These are phyloP conservation scores for Clavispora fructus DNA, from an alignment of 805 yeast species.

Conservation along the genomic window DNA sequence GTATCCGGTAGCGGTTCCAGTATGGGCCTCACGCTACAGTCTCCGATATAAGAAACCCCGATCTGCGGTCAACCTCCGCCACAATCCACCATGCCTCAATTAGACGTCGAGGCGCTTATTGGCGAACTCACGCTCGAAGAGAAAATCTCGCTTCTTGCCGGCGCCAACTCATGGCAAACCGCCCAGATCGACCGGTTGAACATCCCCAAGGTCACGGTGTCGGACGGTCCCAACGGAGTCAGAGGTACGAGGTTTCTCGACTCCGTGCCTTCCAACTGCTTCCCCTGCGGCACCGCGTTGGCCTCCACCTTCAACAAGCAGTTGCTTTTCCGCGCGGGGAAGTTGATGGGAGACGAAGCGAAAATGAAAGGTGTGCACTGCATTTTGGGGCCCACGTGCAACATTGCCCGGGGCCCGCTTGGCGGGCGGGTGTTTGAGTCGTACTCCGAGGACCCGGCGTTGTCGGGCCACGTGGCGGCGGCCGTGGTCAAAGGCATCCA, in stretches of 20 bases:
- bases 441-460: slow-evolving; percentile 56
- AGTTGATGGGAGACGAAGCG: slow-evolving; percentile 50
- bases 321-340: slow-evolving; percentile 45
- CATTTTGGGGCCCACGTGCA: slow-evolving; percentile 39
- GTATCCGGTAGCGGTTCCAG: no score
- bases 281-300: slow-evolving; percentile 58
- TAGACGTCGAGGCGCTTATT: slow-evolving; percentile 27
- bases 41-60: no score
- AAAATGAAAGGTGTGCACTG: slow-evolving; percentile 48
- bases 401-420: slow-evolving; percentile 52
- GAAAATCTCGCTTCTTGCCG: slow-evolving; percentile 34
- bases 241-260: slow-evolving; percentile 53
- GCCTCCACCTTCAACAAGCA: slow-evolving; percentile 54
- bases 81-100: slow-evolving; percentile 1
- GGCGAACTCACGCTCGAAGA: slow-evolving; percentile 29
- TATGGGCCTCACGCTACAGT: no score
- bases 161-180: slow-evolving; percentile 16
- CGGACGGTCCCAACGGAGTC: slow-evolving; percentile 63
- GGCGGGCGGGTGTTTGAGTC: slow-evolving; percentile 64
- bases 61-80: no score
- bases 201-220: slow-evolving; percentile 15
- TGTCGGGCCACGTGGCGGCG: slow-evolving; percentile 44
- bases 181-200: slow-evolving; percentile 11
- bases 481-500: slow-evolving; percentile 52
- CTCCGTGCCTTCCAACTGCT: slow-evolving; percentile 50